Evolutionary conservation across 1,284 basidiomycete species (phyloP), one percentile per base, ranked within the genome.

Genomic region (Paramarasmius palmivorus): DNA sequence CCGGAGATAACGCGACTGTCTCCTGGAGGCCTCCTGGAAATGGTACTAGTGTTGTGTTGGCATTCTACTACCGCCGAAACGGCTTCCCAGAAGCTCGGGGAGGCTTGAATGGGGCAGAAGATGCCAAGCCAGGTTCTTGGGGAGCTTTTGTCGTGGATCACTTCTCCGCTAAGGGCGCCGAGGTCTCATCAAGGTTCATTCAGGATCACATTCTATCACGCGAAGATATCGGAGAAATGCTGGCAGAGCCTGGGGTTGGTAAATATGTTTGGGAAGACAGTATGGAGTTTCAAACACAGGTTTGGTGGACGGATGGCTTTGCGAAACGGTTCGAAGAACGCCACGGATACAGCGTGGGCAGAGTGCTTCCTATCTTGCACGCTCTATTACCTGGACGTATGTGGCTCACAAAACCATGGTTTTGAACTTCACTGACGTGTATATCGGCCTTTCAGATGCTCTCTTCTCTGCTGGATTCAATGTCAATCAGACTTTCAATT

Each of bases 191-290:
- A 2, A 49, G 48, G 8, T 61, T 61, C 26, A 59, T 61, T 29
- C 49, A 58, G 34, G 38, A 49, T 17, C 58, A 59, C 42, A 51
- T 61, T 15, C 47, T 61, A 14, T 44, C 57, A 7, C 50, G 49
- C 23, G 46, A 55, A 4, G 40, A 49, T 22, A 61, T 61, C 8
- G 55, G 50, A 17, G 46, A 41, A 5, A 34, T 59, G 55, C 42
- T 57, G 3, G 49, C 50, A 3, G 34, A 52, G 36, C 57, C 59
- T 8, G 59, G 59, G 5, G 59, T 61, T 12, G 59, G 59, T 22
- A 52, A 53, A 32, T 61, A 61, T 38, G 54, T 61, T 51, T 61
- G 59, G 59, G 59, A 61, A 32, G 59, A 61, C 34, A 56, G 53
- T 26, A 58, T 61, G 59, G 59, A 61, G 45, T 61, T 59, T 26